These are phyloP conservation scores for Hypoxylon fragiforme DNA, from an alignment of 495 filamentous ascomycete genomes.

Conservation along the genomic window DNA sequence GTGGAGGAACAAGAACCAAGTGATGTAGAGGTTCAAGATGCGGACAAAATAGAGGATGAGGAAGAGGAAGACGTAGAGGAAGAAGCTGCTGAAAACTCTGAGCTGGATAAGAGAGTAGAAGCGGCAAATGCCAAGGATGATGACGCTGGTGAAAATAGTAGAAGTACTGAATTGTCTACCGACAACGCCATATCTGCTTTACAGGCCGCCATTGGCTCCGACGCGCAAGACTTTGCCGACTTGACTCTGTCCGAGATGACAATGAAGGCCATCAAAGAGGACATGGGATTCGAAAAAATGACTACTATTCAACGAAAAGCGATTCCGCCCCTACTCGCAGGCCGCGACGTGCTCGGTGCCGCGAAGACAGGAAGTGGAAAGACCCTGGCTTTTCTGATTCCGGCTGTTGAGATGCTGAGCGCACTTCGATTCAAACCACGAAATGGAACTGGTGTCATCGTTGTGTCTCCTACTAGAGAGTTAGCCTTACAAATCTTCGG, in stretches of 20 bases:
- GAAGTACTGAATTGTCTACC: constrained; percentile 23
- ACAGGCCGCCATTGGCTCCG: constrained; percentile 36
- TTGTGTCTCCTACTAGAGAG: constrained; percentile 87
- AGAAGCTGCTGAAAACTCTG: constrained; percentile 17
- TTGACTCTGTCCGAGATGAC: constrained; percentile 86
- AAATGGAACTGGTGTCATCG: constrained; percentile 80
- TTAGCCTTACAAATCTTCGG: constrained; percentile 95
- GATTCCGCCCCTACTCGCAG: constrained; percentile 85
- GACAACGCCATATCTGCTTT: constrained; percentile 28
- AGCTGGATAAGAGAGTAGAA: constrained; percentile 29
- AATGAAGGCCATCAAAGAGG: constrained; percentile 75
- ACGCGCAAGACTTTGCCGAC: constrained; percentile 66
- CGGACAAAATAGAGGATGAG: constrained; percentile 26
- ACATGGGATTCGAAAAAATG: constrained; percentile 93
- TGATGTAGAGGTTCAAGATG: constrained; percentile 21
- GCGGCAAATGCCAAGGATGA: constrained; percentile 35
- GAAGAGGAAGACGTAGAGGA: constrained; percentile 24
- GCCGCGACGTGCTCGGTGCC: constrained; percentile 89
- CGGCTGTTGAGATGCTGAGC: constrained; percentile 91
- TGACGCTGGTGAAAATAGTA: constrained; percentile 29
- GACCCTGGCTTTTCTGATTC: constrained; percentile 92
- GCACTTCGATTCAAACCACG: constrained; percentile 81
- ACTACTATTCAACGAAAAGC: constrained; percentile 90
- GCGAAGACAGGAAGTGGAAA: constrained; percentile 98
- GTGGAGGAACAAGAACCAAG: constrained; percentile 32